Conservation (phyloP, 371 early-diverging fungal genomes). For the Choanephora cucurbitarum region DNA sequence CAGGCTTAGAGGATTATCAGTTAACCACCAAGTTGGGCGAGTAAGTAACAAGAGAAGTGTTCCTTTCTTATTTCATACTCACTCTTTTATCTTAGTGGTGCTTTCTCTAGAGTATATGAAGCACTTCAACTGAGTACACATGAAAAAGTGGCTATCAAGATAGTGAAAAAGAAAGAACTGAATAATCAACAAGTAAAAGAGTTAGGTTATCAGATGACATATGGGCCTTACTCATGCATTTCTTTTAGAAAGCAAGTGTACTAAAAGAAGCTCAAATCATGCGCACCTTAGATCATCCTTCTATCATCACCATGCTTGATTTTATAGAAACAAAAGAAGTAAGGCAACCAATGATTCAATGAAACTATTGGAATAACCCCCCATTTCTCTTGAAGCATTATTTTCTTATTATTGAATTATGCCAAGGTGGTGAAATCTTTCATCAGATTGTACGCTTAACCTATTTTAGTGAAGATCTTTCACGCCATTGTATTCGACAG, state of each 20-base stretch:
- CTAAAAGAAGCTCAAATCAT: slow-evolving; percentile 89
- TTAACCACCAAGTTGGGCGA: slow-evolving; percentile 67
- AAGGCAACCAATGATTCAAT: no score
- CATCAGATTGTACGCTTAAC: slow-evolving; percentile 62
- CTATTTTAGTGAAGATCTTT: slow-evolving; percentile 62
- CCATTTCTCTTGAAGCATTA: slow-evolving; percentile 21
- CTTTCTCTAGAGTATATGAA: slow-evolving; percentile 82
- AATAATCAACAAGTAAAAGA: slow-evolving; percentile 61
- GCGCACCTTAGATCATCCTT: slow-evolving; percentile 76
- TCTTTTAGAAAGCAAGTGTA: slow-evolving; percentile 68
- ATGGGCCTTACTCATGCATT: slow-evolving; percentile 27
- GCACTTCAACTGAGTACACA: slow-evolving; percentile 60
- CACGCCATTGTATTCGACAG: slow-evolving; percentile 80
- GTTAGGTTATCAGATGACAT: no score
- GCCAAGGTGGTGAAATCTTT: slow-evolving; percentile 69
- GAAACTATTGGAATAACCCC: neutral
- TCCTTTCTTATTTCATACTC: neutral
- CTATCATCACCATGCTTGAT: slow-evolving; percentile 75
- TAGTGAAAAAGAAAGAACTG: slow-evolving; percentile 66
- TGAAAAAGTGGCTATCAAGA: slow-evolving; percentile 82
- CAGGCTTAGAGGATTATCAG: slow-evolving; percentile 55
- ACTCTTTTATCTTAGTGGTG: slow-evolving; percentile 60
- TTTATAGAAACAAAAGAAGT: slow-evolving; percentile 70
- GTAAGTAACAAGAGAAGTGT: slow-evolving; percentile 38
- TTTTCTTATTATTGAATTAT: slow-evolving; percentile 35